Conservation (phyloP, 257 asterid species). For the Nicotiana benthamiana region DNA sequence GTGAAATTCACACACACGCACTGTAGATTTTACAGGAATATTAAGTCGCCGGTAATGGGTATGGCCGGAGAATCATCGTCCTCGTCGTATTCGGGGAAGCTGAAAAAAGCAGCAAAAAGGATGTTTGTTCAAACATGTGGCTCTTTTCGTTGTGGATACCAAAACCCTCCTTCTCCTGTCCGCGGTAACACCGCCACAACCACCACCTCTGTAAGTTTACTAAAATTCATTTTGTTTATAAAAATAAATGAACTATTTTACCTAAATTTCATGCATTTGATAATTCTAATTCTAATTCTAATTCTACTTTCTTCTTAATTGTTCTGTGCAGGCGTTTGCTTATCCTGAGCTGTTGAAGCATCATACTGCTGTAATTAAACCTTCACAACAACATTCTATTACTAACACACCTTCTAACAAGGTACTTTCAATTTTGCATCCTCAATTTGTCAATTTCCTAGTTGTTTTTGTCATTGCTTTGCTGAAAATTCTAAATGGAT, state of each 20-base stretch:
- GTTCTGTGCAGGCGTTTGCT: conserved; percentile 26
- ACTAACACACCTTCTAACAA: conserved; percentile 39
- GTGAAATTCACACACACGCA: neutral
- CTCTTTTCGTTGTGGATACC: conserved; percentile 43
- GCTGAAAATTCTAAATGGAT: neutral
- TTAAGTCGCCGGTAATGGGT: conserved; percentile 37
- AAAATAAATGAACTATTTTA: too few species aligned
- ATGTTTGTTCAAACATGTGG: conserved; percentile 59
- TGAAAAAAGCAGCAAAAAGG: conserved; percentile 69
- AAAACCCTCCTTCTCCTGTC: conserved; percentile 17
- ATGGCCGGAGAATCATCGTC: conserved; percentile 47
- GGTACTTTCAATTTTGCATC: conserved; percentile 22
- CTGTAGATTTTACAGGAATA: neutral
- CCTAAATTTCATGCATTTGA: neutral
- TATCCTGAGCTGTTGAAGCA: conserved; percentile 18
- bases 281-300: neutral
- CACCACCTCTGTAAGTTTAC: conserved; percentile 19
- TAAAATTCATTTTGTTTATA: neutral
- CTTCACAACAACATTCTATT: conserved; percentile 20
- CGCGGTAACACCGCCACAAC: conserved; percentile 22
- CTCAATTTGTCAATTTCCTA: neutral
- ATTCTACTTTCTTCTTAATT: neutral
- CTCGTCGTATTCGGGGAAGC: conserved; percentile 16
- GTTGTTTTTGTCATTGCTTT: neutral
- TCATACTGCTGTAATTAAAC: conserved; percentile 13